A percentile compares a stretch with the other conserved stretches of the same genome.
Evolutionary conservation across 108 stramenopile species (phyloP).

Genomic region (Pseudonitzschia multiseries): DNA sequence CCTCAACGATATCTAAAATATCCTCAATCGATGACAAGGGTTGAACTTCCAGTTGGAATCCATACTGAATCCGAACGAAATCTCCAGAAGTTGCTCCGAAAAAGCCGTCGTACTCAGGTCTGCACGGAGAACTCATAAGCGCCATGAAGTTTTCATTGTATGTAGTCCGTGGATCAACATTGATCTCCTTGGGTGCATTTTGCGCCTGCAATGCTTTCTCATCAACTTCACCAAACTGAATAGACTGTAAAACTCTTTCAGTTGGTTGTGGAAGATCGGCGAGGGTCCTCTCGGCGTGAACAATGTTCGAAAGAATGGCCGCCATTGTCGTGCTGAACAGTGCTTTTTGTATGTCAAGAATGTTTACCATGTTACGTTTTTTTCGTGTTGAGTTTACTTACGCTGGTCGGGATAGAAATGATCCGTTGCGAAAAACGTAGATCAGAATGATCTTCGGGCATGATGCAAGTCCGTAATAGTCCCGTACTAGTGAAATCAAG

Average conservation of each 20-base stretch:
- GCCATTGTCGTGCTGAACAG: constrained; percentile 2
- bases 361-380: background rate
- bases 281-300: background rate
- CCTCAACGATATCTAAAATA: constrained; percentile 35
- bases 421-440: too few relatives aligned
- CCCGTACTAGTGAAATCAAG: too few relatives aligned
- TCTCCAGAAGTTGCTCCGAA: constrained; percentile 48
- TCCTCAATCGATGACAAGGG: constrained; percentile 28
- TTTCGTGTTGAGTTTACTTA: background rate
- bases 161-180: constrained; percentile 29
- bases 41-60: constrained; percentile 32
- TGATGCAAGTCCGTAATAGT: too few relatives aligned
- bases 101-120: constrained; percentile 42
- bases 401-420: background rate
- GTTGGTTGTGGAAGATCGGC: background rate
- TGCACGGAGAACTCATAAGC: constrained; percentile 33
- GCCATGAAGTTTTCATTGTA: constrained; percentile 34
- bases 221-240: background rate
- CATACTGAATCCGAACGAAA: constrained; percentile 24
- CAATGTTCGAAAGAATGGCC: background rate
- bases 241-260: background rate
- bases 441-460: too few relatives aligned
- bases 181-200: constrained; percentile 32
- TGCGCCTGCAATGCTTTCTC: constrained; percentile 16
- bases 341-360: background rate